These are phyloP conservation scores for Aspergillus sp. DNA, from an alignment of 2,329 filamentous ascomycete genomes.

Conservation along the genomic window DNA sequence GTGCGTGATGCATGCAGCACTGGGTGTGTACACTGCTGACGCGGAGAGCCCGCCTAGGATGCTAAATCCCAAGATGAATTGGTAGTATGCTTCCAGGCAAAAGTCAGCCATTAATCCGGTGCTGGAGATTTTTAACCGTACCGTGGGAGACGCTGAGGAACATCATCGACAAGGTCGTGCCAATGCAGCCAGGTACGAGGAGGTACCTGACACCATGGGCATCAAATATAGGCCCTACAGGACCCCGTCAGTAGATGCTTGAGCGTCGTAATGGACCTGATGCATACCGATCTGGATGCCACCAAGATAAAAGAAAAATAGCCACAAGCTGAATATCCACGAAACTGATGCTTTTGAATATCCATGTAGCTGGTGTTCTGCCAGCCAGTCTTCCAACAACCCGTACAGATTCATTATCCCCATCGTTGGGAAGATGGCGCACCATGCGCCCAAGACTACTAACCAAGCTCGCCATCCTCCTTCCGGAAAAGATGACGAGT, in stretches of 20 bases:
- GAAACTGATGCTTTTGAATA: slow-evolving; percentile 33
- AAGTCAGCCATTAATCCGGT: neutral
- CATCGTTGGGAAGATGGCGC: slow-evolving; percentile 37
- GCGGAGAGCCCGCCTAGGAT: slow-evolving; percentile 14
- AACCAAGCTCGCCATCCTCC: slow-evolving; percentile 43
- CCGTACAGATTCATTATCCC: slow-evolving; percentile 38
- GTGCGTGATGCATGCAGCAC: slow-evolving; percentile 25
- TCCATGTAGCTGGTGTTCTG: slow-evolving; percentile 30
- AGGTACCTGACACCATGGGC: slow-evolving; percentile 30
- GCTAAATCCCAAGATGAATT: slow-evolving; percentile 15
- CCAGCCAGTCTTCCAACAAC: slow-evolving; percentile 35
- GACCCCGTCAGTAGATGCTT: neutral
- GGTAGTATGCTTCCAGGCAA: slow-evolving; percentile 11
- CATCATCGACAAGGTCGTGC: slow-evolving; percentile 16
- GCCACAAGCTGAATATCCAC: slow-evolving; percentile 40
- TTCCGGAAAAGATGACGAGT: slow-evolving; percentile 29
- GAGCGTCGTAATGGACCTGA: neutral
- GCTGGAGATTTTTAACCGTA: neutral
- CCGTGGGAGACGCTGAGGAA: slow-evolving; percentile 14
- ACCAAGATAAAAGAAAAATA: slow-evolving; percentile 36
- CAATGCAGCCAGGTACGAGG: slow-evolving; percentile 34
- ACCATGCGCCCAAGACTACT: slow-evolving; percentile 41
- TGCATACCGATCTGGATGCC: slow-evolving; percentile 33
- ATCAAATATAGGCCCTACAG: slow-evolving; percentile 37
- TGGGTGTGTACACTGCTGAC: slow-evolving; percentile 20